Evolutionary conservation across 2,329 filamentous ascomycete species (phyloP).

Genomic region (Curvularia sp.): DNA sequence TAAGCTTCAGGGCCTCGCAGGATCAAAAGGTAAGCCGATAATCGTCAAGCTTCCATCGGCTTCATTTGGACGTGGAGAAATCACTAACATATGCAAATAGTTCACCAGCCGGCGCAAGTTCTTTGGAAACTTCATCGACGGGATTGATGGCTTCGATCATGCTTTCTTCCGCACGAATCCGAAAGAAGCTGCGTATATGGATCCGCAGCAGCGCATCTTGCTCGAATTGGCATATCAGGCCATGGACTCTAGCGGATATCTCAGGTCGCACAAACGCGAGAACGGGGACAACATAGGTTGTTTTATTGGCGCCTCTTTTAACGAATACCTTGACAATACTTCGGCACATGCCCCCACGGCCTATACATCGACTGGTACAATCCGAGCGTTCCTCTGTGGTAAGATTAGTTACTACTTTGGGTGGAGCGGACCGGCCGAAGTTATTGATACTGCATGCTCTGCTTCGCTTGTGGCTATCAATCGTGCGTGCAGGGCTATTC

Average conservation of each 20-base stretch:
- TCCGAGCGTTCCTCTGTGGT: conserved; percentile 29
- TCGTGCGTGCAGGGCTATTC: conserved; percentile 34
- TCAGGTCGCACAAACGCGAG: not conserved
- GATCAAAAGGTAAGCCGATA: conserved; percentile 4
- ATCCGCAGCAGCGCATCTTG: conserved; percentile 35
- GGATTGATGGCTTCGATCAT: conserved; percentile 40
- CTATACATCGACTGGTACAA: conserved; percentile 24
- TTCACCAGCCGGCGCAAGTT: not conserved
- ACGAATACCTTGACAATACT: conserved; percentile 38
- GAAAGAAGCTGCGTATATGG: conserved; percentile 30
- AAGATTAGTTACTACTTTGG: conserved; percentile 36
- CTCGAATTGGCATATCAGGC: conserved; percentile 42
- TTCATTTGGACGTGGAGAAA: not conserved
- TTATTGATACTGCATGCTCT: conserved; percentile 48
- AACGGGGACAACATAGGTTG: conserved; percentile 32
- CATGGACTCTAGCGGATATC: conserved; percentile 46
- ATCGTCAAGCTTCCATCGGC: not conserved
- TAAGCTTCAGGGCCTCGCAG: conserved; percentile 16
- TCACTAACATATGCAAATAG: not conserved
- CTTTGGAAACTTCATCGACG: conserved; percentile 6
- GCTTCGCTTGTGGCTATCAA: conserved; percentile 41
- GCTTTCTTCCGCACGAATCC: conserved; percentile 31
- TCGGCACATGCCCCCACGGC: conserved; percentile 17
- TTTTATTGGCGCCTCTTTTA: conserved; percentile 40
- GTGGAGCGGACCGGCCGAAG: conserved; percentile 31